These are phyloP conservation scores for Penicillium sp. DNA, from an alignment of 2,329 filamentous ascomycete species.

Conservation along the genomic window DNA sequence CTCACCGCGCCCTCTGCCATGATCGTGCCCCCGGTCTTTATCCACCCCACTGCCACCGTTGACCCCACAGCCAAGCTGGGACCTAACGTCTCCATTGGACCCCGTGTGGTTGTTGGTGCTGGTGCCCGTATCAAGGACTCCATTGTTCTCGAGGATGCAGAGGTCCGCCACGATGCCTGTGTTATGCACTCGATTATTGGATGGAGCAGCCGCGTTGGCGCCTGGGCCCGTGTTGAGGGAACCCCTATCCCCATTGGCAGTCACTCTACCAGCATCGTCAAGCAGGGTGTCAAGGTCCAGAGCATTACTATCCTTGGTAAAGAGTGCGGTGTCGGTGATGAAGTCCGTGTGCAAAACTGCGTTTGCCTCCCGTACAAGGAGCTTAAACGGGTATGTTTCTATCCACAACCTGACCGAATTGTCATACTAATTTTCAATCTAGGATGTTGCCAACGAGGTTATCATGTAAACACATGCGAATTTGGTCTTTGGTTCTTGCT, in stretches of 20 bases:
- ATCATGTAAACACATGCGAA: constrained; percentile 70
- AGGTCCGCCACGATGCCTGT: constrained; percentile 96
- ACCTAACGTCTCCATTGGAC: constrained; percentile 93
- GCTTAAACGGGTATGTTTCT: constrained; percentile 77
- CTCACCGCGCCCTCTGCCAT: constrained; percentile 80
- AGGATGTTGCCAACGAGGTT: constrained; percentile 58
- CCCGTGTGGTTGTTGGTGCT: constrained; percentile 79
- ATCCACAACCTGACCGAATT: neutral
- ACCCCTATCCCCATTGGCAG: constrained; percentile 83
- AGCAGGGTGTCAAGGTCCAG: constrained; percentile 98
- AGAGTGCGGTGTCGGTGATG: constrained; percentile 90
- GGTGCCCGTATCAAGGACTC: constrained; percentile 93
- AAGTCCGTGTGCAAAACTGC: constrained; percentile 95
- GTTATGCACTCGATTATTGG: constrained; percentile 95
- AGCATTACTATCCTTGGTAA: constrained; percentile 97
- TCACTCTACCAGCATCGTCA: constrained; percentile 91
- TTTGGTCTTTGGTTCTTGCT: constrained; percentile 9
- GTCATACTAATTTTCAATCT: neutral
- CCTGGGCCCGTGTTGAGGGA: constrained; percentile 97
- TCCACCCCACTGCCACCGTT: constrained; percentile 86
- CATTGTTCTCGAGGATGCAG: constrained; percentile 89
- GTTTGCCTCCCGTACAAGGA: constrained; percentile 98
- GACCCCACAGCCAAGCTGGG: constrained; percentile 96
- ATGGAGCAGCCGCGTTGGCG: constrained; percentile 92
- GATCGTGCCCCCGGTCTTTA: constrained; percentile 90